Conservation (phyloP, 2,329 filamentous ascomycete genomes). For the Colletotrichum sp. region DNA sequence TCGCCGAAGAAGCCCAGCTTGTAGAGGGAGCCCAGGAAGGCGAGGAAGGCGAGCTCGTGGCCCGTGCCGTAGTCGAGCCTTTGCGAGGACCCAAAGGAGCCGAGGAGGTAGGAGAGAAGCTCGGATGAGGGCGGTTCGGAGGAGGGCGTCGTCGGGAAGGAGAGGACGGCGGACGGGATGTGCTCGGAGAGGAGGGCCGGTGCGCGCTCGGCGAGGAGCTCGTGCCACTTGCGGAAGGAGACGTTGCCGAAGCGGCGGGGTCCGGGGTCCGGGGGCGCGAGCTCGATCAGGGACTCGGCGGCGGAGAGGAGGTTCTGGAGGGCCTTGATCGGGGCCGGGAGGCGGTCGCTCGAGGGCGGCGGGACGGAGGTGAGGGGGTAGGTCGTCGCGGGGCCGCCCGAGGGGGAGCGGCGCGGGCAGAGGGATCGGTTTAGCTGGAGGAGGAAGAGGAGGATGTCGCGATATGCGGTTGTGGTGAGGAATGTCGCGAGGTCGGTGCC, state of each 20-base stretch:
- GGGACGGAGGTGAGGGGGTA: slow-evolving; percentile 47
- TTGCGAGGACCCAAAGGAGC: slow-evolving; percentile 86
- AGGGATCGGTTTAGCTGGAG: slow-evolving; percentile 89
- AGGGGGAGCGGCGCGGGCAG: slow-evolving; percentile 67
- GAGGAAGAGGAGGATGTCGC: slow-evolving; percentile 85
- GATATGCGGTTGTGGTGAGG: slow-evolving; percentile 80
- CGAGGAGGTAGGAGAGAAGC: slow-evolving; percentile 70
- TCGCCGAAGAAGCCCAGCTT: slow-evolving; percentile 78
- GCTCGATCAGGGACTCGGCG: slow-evolving; percentile 71
- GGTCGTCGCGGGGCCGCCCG: slow-evolving; percentile 42
- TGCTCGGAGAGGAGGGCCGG: slow-evolving; percentile 53
- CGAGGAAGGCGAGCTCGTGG: slow-evolving; percentile 93
- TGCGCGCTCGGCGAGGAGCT: slow-evolving; percentile 66
- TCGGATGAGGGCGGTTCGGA: slow-evolving; percentile 31
- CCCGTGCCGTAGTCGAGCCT: slow-evolving; percentile 95
- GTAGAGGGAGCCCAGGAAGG: slow-evolving; percentile 90
- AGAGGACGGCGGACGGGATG: slow-evolving; percentile 26
- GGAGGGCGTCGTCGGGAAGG: slow-evolving; percentile 22
- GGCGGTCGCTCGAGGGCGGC: slow-evolving; percentile 34
- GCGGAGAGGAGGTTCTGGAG: slow-evolving; percentile 71
- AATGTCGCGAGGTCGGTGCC: slow-evolving; percentile 82
- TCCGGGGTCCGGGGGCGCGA: slow-evolving; percentile 83
- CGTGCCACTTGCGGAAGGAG: slow-evolving; percentile 86
- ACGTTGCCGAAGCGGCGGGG: slow-evolving; percentile 91
- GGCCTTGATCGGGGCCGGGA: slow-evolving; percentile 62